phyloP scores from a whole-genome alignment of 192 early-diverging fungal genomes.

The Coemansia interrupta region DNA sequence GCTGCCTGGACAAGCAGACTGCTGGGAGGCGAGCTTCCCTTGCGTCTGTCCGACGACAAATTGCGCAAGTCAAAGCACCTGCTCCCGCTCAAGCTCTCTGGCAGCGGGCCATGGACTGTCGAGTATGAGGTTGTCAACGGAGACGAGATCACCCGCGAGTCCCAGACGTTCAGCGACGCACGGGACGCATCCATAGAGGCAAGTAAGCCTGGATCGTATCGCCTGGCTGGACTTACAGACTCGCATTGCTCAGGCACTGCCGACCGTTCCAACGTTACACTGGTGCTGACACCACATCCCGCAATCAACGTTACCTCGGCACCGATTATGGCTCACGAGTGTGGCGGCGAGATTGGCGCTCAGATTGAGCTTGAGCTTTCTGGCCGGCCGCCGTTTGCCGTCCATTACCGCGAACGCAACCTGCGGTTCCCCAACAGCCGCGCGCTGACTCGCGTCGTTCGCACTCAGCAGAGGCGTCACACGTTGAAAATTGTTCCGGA shows the following conservation, averaged over 20 bases:
- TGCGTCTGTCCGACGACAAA: slow-evolving; percentile 39
- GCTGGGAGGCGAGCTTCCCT: slow-evolving; percentile 14
- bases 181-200: slow-evolving; percentile 24
- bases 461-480: slow-evolving; percentile 32
- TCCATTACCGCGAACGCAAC: slow-evolving; percentile 47
- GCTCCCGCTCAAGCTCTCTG: slow-evolving; percentile 24
- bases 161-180: slow-evolving; percentile 9
- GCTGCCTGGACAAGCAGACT: slow-evolving; percentile 20
- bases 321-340: slow-evolving; percentile 46
- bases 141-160: slow-evolving; percentile 9
- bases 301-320: slow-evolving; percentile 25
- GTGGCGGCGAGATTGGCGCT: slow-evolving; percentile 47
- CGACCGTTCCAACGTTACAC: slow-evolving; percentile 16
- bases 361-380: slow-evolving; percentile 39
- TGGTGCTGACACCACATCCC: slow-evolving; percentile 26
- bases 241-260: slow-evolving; percentile 24
- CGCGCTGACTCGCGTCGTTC: slow-evolving; percentile 24
- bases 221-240: slow-evolving; percentile 27
- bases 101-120: slow-evolving; percentile 41
- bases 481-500: slow-evolving; percentile 34
- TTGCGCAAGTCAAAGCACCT: slow-evolving; percentile 33
- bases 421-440: slow-evolving; percentile 25
- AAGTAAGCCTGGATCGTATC: slow-evolving; percentile 24
- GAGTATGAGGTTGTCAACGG: slow-evolving; percentile 26
- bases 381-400: slow-evolving; percentile 41